Evolutionary conservation across 2,329 filamentous ascomycete genomes (phyloP).

Genomic region (Fusarium bactridioides): DNA sequence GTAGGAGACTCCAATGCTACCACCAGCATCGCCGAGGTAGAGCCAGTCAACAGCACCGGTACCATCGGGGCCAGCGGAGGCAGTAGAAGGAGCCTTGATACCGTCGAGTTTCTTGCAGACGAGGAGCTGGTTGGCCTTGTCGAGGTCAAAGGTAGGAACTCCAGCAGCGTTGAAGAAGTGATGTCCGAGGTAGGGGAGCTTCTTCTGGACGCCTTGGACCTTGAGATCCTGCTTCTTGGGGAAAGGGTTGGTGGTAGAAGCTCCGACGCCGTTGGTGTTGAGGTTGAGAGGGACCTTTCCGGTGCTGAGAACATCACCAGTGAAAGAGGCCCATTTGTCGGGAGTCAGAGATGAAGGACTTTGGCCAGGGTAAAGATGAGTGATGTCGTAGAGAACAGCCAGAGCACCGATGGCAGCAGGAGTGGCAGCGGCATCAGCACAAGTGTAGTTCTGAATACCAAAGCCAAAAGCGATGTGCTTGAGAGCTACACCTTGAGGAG

Average conservation of each 20-base stretch:
- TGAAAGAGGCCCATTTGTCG: constrained; percentile 51
- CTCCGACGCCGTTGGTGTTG: constrained; percentile 46
- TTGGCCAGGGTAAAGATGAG: constrained; percentile 58
- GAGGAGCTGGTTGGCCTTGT: constrained; percentile 48
- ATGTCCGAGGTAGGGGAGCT: constrained; percentile 62
- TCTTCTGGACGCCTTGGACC: constrained; percentile 46
- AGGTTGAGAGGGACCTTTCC: constrained; percentile 59
- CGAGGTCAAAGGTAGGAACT: constrained; percentile 68
- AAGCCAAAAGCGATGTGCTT: constrained; percentile 68
- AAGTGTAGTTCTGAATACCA: constrained; percentile 76
- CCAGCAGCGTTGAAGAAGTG: constrained; percentile 70
- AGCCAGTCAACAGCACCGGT: constrained; percentile 66
- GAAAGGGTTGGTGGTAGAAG: constrained; percentile 57
- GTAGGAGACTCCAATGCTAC: constrained; percentile 48
- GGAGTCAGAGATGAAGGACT: constrained; percentile 48
- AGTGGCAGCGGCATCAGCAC: constrained; percentile 48
- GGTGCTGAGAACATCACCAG: constrained; percentile 51
- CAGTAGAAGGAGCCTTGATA: constrained; percentile 59
- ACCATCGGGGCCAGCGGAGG: constrained; percentile 55
- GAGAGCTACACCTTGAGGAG: constrained; percentile 50
- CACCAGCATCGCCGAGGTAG: constrained; percentile 53
- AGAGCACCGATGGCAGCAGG: constrained; percentile 61
- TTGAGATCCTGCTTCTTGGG: constrained; percentile 48
- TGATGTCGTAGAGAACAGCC: constrained; percentile 67
- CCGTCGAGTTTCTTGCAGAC: constrained; percentile 58